phyloP scores from a whole-genome alignment of 768 basidiomycete species.

The Phylloporus arenicola region DNA sequence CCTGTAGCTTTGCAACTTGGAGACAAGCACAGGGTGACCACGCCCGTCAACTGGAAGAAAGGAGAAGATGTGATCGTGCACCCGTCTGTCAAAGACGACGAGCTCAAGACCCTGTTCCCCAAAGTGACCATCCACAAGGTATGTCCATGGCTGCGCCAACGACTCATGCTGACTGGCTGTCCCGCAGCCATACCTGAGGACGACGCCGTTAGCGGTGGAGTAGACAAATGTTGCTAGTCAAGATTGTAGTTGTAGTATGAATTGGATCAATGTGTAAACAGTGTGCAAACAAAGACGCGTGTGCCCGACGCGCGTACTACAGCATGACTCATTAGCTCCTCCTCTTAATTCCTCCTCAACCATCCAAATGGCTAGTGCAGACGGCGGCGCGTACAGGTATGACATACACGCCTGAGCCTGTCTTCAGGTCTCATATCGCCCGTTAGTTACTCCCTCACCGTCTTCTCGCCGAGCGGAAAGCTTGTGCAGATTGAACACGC shows the following conservation, averaged over 20 bases:
- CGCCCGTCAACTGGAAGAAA: slow-evolving; percentile 93
- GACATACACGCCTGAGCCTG: slow-evolving; percentile 14
- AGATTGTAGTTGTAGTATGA: not conserved
- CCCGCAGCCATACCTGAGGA: slow-evolving; percentile 80
- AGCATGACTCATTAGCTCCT: slow-evolving; percentile 12
- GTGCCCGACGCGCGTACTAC: slow-evolving; percentile 25
- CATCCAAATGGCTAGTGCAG: slow-evolving; percentile 65
- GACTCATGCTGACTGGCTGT: not conserved
- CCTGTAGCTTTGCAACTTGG: slow-evolving; percentile 76
- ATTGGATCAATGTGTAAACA: slow-evolving; percentile 16
- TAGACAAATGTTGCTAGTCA: not conserved
- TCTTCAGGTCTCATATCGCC: slow-evolving; percentile 15
- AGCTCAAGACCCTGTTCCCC: slow-evolving; percentile 90
- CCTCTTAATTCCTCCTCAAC: slow-evolving; percentile 15
- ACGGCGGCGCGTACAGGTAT: slow-evolving; percentile 77
- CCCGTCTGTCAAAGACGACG: slow-evolving; percentile 74
- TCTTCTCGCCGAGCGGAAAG: slow-evolving; percentile 98
- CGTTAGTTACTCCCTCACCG: slow-evolving; percentile 92
- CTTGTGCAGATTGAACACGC: slow-evolving; percentile 99
- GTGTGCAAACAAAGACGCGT: slow-evolving; percentile 26
- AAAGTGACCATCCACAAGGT: slow-evolving; percentile 77
- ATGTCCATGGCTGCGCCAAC: slow-evolving; percentile 8
- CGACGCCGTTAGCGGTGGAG: slow-evolving; percentile 47
- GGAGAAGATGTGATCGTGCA: slow-evolving; percentile 95
- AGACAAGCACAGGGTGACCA: slow-evolving; percentile 78